A percentile compares a stretch with the other conserved stretches of the same genome.
phyloP scores from a whole-genome alignment of 2,329 filamentous ascomycete species.

The Beauveria sp. region DNA sequence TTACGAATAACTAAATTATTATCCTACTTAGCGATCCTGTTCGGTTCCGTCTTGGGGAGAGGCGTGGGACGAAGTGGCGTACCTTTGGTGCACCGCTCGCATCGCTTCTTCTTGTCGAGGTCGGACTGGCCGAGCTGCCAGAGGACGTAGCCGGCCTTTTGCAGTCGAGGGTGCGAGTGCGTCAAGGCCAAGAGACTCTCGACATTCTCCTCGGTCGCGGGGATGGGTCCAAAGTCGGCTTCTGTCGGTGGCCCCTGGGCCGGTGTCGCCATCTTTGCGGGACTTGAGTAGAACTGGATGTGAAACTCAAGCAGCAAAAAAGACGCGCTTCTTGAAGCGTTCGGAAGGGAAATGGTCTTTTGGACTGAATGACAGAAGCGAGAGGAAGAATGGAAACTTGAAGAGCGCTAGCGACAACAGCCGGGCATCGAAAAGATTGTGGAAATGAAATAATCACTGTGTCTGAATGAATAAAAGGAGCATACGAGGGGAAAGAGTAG shows the following conservation, averaged over 20 bases:
- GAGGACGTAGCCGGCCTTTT: conserved; percentile 22
- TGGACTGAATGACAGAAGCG: not conserved
- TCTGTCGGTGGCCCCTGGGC: not conserved
- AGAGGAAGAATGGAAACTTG: not conserved
- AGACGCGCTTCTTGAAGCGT: not conserved
- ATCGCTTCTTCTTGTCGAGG: conserved; percentile 25
- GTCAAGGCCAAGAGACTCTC: conserved; percentile 15
- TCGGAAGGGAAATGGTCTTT: not conserved
- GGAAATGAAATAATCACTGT: not conserved
- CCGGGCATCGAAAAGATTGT: not conserved
- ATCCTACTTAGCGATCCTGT: not conserved
- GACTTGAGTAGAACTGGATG: not conserved
- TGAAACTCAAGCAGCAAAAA: not conserved
- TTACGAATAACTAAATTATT: not conserved
- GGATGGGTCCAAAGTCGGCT: conserved; percentile 14
- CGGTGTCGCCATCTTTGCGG: not conserved
- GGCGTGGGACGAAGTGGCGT: not conserved
- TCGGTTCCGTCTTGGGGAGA: not conserved
- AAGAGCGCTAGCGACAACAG: not conserved
- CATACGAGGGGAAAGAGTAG: not conserved
- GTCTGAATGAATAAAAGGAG: not conserved
- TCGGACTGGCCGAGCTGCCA: conserved; percentile 19
- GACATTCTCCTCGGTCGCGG: conserved; percentile 16
- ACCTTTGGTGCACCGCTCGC: conserved; percentile 21
- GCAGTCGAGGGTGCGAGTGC: conserved; percentile 16